Conservation (phyloP, 2,329 filamentous ascomycete genomes). For the Didymella arachidicola region DNA sequence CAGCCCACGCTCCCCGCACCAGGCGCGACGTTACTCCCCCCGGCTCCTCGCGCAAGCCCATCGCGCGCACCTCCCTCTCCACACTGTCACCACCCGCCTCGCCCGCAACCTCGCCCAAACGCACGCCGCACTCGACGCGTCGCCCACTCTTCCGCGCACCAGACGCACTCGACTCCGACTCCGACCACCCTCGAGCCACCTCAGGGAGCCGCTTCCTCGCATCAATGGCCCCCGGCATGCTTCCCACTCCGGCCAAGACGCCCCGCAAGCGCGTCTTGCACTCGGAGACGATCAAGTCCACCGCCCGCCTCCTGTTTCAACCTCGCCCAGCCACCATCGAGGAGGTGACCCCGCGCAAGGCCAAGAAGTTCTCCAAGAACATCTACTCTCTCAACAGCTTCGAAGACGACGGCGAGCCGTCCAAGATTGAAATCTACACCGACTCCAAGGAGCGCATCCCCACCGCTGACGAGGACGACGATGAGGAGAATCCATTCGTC, state of each 20-base stretch:
- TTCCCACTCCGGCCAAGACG: constrained; percentile 82
- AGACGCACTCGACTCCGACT: constrained; percentile 41
- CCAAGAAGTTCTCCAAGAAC: constrained; percentile 65
- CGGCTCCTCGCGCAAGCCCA: constrained; percentile 33
- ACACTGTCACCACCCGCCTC: constrained; percentile 55
- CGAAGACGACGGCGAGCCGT: constrained; percentile 60
- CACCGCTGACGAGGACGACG: constrained; percentile 65
- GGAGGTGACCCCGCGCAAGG: constrained; percentile 66
- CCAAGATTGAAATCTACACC: constrained; percentile 74
- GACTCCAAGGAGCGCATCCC: constrained; percentile 80
- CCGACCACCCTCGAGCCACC: constrained; percentile 38
- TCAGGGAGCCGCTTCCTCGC: constrained; percentile 38
- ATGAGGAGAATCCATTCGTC: constrained; percentile 75
- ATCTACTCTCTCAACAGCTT: constrained; percentile 50
- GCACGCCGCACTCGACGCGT: constrained; percentile 43
- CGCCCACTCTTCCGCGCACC: constrained; percentile 33
- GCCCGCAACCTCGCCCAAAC: constrained; percentile 47
- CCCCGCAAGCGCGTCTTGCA: constrained; percentile 66
- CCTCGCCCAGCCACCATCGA: constrained; percentile 69
- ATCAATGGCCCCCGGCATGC: constrained; percentile 60
- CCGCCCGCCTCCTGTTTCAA: constrained; percentile 64
- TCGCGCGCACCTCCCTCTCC: constrained; percentile 56
- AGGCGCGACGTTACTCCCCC: constrained; percentile 44
- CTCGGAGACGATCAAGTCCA: constrained; percentile 54
- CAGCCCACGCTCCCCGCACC: constrained; percentile 30